Base-by-base conservation (phyloP, 441 rosid species). In the Populus tomentosa region DNA sequence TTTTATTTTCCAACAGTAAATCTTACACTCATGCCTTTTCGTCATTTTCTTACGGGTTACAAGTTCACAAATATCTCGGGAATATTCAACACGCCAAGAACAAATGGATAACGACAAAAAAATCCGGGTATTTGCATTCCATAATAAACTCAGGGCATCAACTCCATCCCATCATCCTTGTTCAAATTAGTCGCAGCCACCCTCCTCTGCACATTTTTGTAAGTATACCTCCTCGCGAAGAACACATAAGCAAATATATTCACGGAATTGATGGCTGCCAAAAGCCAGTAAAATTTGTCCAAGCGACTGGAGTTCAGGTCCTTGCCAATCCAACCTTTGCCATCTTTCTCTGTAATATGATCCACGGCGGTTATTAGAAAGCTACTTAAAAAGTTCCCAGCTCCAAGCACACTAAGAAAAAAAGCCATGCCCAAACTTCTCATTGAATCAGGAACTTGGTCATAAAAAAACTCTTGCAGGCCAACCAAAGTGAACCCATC, bases 281-380 rank as follows among this genome's bases (percentile, higher is more conserved):
- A 36, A 28, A 80, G 82, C 95, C 91, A 90, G 66, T 88, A 93
- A 80, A 87, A 91, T 0, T 91, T 81, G 84, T 93, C 98, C 73
- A 93, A 68, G 35, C 86, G 88, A 81, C 97, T 91, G 61, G 84
- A 84, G 42, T 88, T 89, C 73, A 91, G 81, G 76, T 91, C 89
- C 77, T 91, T 88, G 0, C 95, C 96, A 18, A 93, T 82, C 97
- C 92, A 91, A 24, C 87, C 80, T 75, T 67, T 80, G 9, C 94
- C 93, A 0, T 75, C 67, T 38, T 74, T 78, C 59, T 80, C 78
- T 0, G 97, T 86, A 36, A 87, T 6, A 67, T 70, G 85, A 82
- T 90, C 94, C 66, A 84, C 78, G 1, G 80, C 77, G 5, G 38
- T 84, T 53, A 85, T 84, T 20, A 86, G 62, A 32, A 84, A 75